phyloP scores from a whole-genome alignment of 495 filamentous ascomycete species.

The Hypoxylon fragiforme region DNA sequence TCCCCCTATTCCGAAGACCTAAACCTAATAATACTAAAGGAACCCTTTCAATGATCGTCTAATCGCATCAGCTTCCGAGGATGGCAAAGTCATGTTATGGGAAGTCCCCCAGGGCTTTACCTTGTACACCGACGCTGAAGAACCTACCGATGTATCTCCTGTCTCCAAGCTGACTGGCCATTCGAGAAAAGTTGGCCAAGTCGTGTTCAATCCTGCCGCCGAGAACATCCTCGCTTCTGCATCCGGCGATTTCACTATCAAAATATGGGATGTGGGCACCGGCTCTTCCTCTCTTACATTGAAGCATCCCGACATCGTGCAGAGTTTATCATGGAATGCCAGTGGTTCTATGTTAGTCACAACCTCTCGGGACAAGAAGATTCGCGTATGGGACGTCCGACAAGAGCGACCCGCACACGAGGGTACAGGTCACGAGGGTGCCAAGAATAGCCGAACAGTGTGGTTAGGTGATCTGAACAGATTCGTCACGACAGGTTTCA shows the following conservation, averaged over 20 bases:
- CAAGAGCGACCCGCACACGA: constrained; percentile 89
- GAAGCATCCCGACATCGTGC: constrained; percentile 86
- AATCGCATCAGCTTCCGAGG: constrained; percentile 92
- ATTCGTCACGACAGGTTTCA: constrained; percentile 95
- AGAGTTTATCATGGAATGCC: constrained; percentile 94
- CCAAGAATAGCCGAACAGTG: constrained; percentile 93
- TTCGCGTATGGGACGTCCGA: constrained; percentile 94
- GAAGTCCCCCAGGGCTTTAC: constrained; percentile 88
- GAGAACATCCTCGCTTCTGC: constrained; percentile 94
- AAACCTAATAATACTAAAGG: constrained; percentile 57
- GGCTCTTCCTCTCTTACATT: constrained; percentile 71
- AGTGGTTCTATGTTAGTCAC: constrained; percentile 88
- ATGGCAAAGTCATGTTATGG: constrained; percentile 97
- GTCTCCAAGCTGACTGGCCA: constrained; percentile 79
- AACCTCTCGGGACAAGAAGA: constrained; percentile 96
- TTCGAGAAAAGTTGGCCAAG: constrained; percentile 89
- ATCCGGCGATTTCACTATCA: constrained; percentile 93
- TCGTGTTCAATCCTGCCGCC: constrained; percentile 95
- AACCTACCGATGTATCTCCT: constrained; percentile 78
- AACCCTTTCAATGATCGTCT: constrained; percentile 92
- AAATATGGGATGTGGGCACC: constrained; percentile 92
- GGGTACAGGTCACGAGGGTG: constrained; percentile 81
- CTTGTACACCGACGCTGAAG: constrained; percentile 78
- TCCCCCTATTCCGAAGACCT: constrained; percentile 29
- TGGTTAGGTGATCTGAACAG: constrained; percentile 97